phyloP scores from a whole-genome alignment of 73 alveolate genomes.

The Durusdinium trenchii region DNA sequence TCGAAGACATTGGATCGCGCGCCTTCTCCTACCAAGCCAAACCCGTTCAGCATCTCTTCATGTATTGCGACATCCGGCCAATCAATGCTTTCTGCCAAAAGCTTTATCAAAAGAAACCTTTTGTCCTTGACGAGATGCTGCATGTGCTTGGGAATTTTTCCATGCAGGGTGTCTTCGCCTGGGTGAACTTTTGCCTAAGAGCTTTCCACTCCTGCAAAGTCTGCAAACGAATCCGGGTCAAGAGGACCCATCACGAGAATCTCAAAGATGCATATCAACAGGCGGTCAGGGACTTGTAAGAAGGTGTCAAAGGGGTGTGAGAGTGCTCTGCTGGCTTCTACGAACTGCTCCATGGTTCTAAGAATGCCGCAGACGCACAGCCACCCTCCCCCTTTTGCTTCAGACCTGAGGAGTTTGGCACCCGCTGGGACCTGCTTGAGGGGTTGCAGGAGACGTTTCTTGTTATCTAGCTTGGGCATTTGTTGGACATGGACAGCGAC shows the following conservation, averaged over 20 bases:
- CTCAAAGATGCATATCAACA: not conserved
- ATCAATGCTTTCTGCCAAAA: not conserved
- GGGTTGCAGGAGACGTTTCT: not conserved
- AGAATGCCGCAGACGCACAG: not conserved
- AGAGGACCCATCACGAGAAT: not conserved
- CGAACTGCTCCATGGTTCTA: not conserved
- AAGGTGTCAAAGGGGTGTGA: not conserved
- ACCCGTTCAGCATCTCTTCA: not conserved
- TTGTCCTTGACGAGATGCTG: not conserved
- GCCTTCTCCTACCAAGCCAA: slow-evolving; percentile 7
- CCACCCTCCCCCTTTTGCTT: not conserved
- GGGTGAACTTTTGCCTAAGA: not conserved
- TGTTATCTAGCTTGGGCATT: not conserved
- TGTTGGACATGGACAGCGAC: not conserved
- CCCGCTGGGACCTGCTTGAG: not conserved
- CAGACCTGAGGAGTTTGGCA: not conserved
- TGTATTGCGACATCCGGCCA: not conserved
- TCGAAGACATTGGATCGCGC: not conserved
- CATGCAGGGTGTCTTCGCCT: not conserved
- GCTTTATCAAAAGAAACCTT: not conserved
- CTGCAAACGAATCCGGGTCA: not conserved
- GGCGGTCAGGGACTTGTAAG: not conserved
- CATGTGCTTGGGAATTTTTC: not conserved
- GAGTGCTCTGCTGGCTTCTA: not conserved
- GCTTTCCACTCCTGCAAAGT: not conserved